Conservation (phyloP, 2,329 filamentous ascomycete genomes). For the Trichoderma endophyticum region DNA sequence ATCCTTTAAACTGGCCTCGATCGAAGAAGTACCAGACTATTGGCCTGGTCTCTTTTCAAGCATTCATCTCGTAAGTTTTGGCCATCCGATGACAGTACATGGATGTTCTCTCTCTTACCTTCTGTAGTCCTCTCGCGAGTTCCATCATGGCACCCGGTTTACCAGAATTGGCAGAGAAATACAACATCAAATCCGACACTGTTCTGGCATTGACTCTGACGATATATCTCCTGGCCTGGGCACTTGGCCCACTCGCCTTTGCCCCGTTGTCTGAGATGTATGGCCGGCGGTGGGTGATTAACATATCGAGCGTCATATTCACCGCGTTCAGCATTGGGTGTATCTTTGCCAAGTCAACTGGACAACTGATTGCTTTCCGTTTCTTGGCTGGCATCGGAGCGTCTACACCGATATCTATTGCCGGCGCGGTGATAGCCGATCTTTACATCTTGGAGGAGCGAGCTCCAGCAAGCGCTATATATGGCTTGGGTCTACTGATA, state of each 20-base stretch:
- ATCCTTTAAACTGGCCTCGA: background rate
- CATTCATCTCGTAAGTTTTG: background rate
- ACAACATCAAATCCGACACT: conserved; percentile 2
- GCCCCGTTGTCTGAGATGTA: conserved; percentile 49
- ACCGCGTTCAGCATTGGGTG: conserved; percentile 57
- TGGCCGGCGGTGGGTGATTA: conserved; percentile 41
- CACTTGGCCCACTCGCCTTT: conserved; percentile 44
- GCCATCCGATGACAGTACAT: background rate
- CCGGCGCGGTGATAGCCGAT: conserved; percentile 50
- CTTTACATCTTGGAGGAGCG: conserved; percentile 44
- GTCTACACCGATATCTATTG: conserved; percentile 45
- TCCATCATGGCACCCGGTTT: conserved; percentile 6
- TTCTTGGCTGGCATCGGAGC: conserved; percentile 45
- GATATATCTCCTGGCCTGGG: conserved; percentile 11
- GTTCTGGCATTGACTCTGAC: conserved; percentile 3
- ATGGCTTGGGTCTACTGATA: conserved; percentile 25
- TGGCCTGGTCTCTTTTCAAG: background rate
- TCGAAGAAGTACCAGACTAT: background rate
- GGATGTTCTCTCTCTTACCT: background rate
- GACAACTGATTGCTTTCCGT: conserved; percentile 45
- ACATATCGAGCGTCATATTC: conserved; percentile 47
- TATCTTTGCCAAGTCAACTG: conserved; percentile 39
- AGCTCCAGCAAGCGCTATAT: conserved; percentile 36
- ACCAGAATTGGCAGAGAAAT: background rate
- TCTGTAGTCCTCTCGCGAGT: background rate